phyloP scores from a whole-genome alignment of 495 filamentous ascomycete species.

The Aspergillus olivimuriae region DNA sequence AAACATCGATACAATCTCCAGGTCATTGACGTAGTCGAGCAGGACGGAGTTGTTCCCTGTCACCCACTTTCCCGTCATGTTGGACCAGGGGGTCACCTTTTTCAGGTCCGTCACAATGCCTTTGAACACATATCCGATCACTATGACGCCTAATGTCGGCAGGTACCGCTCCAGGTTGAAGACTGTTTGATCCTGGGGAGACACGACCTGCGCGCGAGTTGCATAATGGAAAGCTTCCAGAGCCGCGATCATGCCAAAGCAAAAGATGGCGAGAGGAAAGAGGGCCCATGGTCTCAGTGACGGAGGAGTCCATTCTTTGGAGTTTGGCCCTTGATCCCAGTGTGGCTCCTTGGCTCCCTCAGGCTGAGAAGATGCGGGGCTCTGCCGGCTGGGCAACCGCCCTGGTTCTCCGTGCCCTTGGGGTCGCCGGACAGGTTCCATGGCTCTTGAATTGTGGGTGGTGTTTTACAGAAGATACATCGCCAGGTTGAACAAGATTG shows the following conservation, averaged over 20 bases:
- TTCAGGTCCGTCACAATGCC: not conserved
- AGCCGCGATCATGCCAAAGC: not conserved
- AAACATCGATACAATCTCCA: constrained; percentile 1
- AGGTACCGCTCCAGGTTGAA: not conserved
- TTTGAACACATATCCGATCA: not conserved
- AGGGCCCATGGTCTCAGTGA: not conserved
- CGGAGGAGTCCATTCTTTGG: not conserved
- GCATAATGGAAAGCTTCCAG: not conserved
- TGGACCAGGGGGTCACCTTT: constrained; percentile 1
- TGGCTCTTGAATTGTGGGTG: no score
- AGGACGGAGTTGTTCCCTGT: not conserved
- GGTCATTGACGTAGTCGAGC: not conserved
- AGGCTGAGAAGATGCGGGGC: no score
- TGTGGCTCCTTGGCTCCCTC: no score
- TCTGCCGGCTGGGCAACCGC: no score
- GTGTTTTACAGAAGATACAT: no score
- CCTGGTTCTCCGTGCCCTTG: no score
- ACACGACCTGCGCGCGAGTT: not conserved
- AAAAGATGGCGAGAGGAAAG: not conserved
- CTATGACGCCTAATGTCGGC: not conserved
- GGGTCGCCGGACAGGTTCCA: no score
- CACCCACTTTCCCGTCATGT: constrained; percentile 1
- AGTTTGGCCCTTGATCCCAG: no score
- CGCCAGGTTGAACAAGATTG: no score
- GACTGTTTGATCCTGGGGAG: not conserved